Percentiles rank a stretch among this genome's conserved stretches.
Evolutionary conservation across 2,329 filamentous ascomycete species (phyloP).

Genomic region (Fusarium bactridioides): DNA sequence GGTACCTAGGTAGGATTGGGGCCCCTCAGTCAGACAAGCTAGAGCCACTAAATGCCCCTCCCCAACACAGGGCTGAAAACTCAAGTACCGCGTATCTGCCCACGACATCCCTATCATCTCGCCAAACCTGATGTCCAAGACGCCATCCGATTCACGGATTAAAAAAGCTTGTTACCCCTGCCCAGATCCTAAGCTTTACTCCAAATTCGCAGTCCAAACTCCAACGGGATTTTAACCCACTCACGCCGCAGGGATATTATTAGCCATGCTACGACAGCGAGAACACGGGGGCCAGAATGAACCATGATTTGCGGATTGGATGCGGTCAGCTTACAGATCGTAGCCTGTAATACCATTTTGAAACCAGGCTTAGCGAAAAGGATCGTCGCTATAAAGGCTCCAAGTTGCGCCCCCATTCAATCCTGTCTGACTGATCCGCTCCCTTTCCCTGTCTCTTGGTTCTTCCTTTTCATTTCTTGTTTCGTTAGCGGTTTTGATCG

Average conservation of each 20-base stretch:
- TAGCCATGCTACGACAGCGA: background rate
- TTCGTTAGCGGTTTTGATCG: background rate
- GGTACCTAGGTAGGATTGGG: too few species aligned
- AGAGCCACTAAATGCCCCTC: too few species aligned
- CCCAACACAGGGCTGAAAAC: too few species aligned
- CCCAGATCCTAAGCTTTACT: background rate
- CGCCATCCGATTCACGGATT: background rate
- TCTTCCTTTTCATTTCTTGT: background rate
- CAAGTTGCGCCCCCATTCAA: background rate
- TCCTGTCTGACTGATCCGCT: background rate
- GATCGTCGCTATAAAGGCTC: conserved; percentile 18
- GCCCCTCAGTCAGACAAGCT: too few species aligned
- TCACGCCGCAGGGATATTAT: background rate
- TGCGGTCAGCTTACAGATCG: conserved; percentile 29
- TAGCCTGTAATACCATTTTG: background rate
- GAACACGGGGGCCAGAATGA: background rate
- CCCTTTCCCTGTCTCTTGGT: background rate
- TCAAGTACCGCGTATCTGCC: background rate
- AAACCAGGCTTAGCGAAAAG: conserved; percentile 7
- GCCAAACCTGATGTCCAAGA: background rate
- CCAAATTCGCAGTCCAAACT: background rate
- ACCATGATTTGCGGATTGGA: conserved; percentile 21
- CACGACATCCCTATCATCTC: accelerated
- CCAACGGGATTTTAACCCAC: background rate
- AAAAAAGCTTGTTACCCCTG: background rate